phyloP scores from a whole-genome alignment of 148 eudicot species.

The Rhododendron vialii region DNA sequence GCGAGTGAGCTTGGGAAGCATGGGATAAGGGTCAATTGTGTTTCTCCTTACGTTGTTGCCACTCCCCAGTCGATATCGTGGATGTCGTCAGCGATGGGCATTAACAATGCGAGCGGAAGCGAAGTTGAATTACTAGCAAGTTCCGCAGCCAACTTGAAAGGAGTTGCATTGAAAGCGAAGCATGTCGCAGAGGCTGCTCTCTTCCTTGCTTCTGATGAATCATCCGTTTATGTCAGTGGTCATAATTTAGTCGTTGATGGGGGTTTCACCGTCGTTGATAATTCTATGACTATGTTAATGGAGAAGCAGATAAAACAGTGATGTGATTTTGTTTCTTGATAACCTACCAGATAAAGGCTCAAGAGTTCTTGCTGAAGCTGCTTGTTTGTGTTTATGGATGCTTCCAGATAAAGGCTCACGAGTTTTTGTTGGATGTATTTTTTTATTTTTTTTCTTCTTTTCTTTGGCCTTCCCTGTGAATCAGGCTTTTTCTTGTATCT shows the following conservation, averaged over 20 bases:
- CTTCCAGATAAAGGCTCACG: too few relatives aligned
- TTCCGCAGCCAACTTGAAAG: too few relatives aligned
- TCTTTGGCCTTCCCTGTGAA: too few relatives aligned
- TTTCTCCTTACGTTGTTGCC: neutral
- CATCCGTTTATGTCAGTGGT: neutral
- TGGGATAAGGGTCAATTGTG: neutral
- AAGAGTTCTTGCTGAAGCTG: too few relatives aligned
- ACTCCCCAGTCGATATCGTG: neutral
- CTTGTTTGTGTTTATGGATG: too few relatives aligned
- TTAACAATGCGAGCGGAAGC: neutral
- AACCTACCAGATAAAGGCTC: too few relatives aligned
- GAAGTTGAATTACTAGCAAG: neutral
- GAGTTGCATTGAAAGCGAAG: too few relatives aligned
- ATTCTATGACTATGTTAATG: neutral
- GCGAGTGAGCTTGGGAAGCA: neutral
- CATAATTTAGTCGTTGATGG: neutral
- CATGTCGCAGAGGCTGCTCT: neutral
- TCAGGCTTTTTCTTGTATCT: too few relatives aligned
- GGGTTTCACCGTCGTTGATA: neutral
- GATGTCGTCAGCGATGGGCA: neutral
- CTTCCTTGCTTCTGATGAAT: neutral
- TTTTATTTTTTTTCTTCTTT: too few relatives aligned
- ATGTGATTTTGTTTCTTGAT: too few relatives aligned
- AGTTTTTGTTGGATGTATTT: too few relatives aligned
- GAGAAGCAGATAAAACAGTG: too few relatives aligned